phyloP scores from a whole-genome alignment of 2,329 filamentous ascomycete genomes.

The Ophiostoma triangulosporum region DNA sequence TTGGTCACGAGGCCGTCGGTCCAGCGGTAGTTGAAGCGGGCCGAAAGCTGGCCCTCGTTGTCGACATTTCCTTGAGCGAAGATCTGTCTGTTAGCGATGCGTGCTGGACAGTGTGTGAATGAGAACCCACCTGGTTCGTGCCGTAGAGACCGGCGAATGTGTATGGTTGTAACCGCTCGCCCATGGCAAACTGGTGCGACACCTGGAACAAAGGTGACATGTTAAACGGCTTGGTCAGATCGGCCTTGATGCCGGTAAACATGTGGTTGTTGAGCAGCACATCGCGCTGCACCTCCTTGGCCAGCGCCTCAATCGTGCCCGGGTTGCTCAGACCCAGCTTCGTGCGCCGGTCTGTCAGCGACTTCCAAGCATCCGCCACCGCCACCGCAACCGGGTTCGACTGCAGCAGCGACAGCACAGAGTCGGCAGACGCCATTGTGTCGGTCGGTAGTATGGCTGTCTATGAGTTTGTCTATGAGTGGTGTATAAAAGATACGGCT shows the following conservation, averaged over 20 bases:
- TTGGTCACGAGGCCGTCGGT: constrained; percentile 64
- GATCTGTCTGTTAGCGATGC: constrained; percentile 42
- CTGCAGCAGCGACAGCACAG: constrained; percentile 51
- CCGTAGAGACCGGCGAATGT: constrained; percentile 90
- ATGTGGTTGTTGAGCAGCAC: constrained; percentile 93
- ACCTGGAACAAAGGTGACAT: constrained; percentile 90
- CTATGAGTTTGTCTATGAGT: not conserved
- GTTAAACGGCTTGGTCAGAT: constrained; percentile 94
- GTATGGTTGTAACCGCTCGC: constrained; percentile 85
- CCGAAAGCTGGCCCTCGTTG: constrained; percentile 76
- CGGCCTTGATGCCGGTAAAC: constrained; percentile 91
- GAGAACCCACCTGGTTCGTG: constrained; percentile 61
- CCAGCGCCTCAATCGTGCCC: constrained; percentile 73
- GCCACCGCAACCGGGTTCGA: constrained; percentile 59
- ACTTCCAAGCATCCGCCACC: constrained; percentile 63
- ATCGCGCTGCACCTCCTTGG: constrained; percentile 88
- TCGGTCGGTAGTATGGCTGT: not conserved
- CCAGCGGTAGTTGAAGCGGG: constrained; percentile 91
- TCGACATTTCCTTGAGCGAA: constrained; percentile 94
- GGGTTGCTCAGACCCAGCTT: constrained; percentile 84
- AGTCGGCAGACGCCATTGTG: constrained; percentile 34
- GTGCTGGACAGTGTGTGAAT: no score
- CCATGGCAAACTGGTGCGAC: constrained; percentile 92
- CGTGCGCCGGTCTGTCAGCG: constrained; percentile 74
- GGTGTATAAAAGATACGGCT: not conserved